Evolutionary conservation across 768 basidiomycete species (phyloP), one percentile per base, ranked within the genome.

Genomic region (Lentinula lateritia): DNA sequence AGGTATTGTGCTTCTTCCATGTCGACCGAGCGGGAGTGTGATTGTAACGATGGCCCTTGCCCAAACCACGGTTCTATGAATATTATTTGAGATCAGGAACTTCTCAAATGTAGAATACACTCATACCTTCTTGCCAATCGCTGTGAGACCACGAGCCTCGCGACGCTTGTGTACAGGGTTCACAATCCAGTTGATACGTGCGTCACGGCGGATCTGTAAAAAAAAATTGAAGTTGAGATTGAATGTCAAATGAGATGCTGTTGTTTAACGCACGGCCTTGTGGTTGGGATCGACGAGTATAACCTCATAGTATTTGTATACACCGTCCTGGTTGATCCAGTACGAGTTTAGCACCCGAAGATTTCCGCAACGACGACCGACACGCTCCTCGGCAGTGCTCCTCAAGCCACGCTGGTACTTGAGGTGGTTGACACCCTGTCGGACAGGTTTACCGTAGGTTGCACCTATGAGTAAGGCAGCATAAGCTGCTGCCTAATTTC

Each of bases 321-420:
- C 92, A 77, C 95, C 94, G 73, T 98, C 95, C 79, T 96, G 94
- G 79, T 98, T 98, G 72, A 99, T 80, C 97, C 97, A 99, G 85
- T 98, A 98, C 52, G 96, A 98, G 80, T 96, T 97, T 70, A 97
- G 74, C 66, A 99, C 97, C 60, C 97, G 88, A 71, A 99, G 77
- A 76, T 98, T 98, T 58, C 94, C 95, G 72, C 97, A 99, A 67
- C 95, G 86, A 72, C 85, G 87, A 64, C 96, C 97, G 66, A 98
- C 96, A 73, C 97, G 92, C 83, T 98, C 97, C 81, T 99, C 97
- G 54, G 97, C 97, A 61, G 89, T 90, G 69, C 90, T 90, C 75
- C 91, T 88, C 71, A 98, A 81, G 64, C 94, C 86, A 64, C 96
- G 89, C 80, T 98, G 96, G 83, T 84, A 93, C 78, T 99, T 99